Base-by-base conservation (phyloP, 768 basidiomycete species). In the Butyriboletus loyo region DNA sequence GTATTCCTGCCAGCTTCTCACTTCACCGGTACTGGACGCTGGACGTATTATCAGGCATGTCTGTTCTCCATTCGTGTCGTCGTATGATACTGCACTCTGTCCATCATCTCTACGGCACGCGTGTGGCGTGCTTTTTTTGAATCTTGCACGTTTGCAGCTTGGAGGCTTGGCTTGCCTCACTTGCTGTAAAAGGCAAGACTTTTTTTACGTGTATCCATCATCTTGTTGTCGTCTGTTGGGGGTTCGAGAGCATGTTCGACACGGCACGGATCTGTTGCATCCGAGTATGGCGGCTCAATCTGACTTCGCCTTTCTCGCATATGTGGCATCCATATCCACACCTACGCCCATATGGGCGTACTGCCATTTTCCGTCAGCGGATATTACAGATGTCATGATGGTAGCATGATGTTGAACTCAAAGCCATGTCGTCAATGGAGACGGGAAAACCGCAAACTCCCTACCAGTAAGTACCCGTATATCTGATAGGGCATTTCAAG, bases 121-220 rank as follows among this genome's bases (percentile, higher is more conserved):
- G 15, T 37, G 25, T 21, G 11, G n/a, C 3, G 30, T 19, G 17
- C 7, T 2, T 7, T 19, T 19, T 43, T 9, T 21, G 19, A 31
- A 22, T 22, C 30, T 34, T 32, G 11, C 24, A 11, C 5, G 5
- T 35, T 17, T 35, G 34, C 45, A 13, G 19, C 46, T 10, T 32
- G 15, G 31, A 24, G 9, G 28, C 7, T 31, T 32, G 44, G 34
- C 34, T 35, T 25, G n/a, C 31, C 5, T 45, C 43, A 9, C 15
- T 27, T 45, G 37, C 37, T 21, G 11, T 13, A 38, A 22, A 13
- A 46, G 32, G 30, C 17, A 17, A 7, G 31, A 24, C 17, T 4
- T 19, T 50, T 50, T 47, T 50, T 50, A 50, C 49, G 49, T 50
- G 43, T 50, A 50, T 34, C 43, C 44, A 17, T 50, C 40, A 22